These are phyloP conservation scores for Cadophora malorum DNA, from an alignment of 2,329 filamentous ascomycete species.

Conservation along the genomic window DNA sequence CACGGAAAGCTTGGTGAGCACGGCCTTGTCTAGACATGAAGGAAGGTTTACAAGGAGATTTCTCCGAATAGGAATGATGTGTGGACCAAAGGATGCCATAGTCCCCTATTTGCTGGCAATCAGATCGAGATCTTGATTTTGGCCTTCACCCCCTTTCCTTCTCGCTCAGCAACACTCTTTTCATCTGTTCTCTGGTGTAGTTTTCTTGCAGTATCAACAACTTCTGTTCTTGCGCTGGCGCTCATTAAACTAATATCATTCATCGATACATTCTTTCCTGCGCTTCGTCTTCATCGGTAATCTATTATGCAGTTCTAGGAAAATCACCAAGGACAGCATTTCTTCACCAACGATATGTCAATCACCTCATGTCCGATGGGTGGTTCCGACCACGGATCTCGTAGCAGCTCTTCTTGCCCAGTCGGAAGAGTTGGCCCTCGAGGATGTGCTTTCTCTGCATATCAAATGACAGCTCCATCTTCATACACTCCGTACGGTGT, in stretches of 20 bases:
- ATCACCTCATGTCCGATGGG: not conserved
- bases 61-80: not conserved
- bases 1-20: not conserved
- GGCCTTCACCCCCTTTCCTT: not conserved
- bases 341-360: not conserved
- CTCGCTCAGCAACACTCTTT: not conserved
- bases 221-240: not conserved
- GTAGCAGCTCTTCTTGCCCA: not conserved
- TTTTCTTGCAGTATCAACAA: not conserved
- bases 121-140: not conserved
- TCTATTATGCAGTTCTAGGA: not conserved
- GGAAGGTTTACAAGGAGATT: not conserved
- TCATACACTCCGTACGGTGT: not conserved
- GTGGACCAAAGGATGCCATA: not conserved
- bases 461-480: constrained; percentile 1
- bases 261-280: not conserved
- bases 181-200: not conserved
- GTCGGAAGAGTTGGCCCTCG: not conserved
- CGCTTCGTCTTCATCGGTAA: not conserved
- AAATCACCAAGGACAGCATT: not conserved
- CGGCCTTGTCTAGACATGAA: not conserved
- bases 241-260: not conserved
- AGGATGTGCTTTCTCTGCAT: constrained; percentile 5
- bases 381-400: not conserved
- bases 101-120: not conserved